Conservation (phyloP, 1,284 basidiomycete genomes). For the Boletus semigastroideus region DNA sequence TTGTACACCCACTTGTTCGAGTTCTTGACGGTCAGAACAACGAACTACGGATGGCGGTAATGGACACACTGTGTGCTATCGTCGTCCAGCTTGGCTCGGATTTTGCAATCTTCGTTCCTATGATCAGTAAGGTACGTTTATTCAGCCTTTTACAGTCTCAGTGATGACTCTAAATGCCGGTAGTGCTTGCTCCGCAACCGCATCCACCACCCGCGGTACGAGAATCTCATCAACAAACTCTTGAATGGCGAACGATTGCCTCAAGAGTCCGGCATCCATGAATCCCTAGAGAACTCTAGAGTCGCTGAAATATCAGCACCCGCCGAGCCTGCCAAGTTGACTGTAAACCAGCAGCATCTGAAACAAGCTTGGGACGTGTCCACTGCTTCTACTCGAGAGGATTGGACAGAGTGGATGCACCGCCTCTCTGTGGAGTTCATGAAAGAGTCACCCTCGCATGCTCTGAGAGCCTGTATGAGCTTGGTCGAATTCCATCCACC, state of each 20-base stretch:
- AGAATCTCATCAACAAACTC: slow-evolving; percentile 85
- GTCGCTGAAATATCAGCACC: slow-evolving; percentile 72
- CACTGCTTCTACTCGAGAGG: slow-evolving; percentile 76
- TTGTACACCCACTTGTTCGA: slow-evolving; percentile 93
- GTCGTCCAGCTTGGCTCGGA: slow-evolving; percentile 94
- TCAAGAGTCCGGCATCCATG: slow-evolving; percentile 64
- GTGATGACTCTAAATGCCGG: slow-evolving; percentile 3
- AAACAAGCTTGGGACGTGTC: slow-evolving; percentile 97
- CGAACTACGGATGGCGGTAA: slow-evolving; percentile 83
- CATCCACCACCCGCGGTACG: slow-evolving; percentile 86
- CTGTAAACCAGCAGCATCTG: slow-evolving; percentile 96
- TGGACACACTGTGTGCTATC: slow-evolving; percentile 93
- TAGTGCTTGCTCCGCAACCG: slow-evolving; percentile 79
- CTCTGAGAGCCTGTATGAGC: slow-evolving; percentile 92
- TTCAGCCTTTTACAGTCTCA: slow-evolving; percentile 3
- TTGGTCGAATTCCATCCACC: slow-evolving; percentile 92
- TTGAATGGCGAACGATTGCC: slow-evolving; percentile 92
- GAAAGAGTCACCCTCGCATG: slow-evolving; percentile 98
- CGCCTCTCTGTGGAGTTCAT: slow-evolving; percentile 94
- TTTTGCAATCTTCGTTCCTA: slow-evolving; percentile 96
- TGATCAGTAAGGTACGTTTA: slow-evolving; percentile 83
- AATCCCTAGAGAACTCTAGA: slow-evolving; percentile 63
- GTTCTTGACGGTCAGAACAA: slow-evolving; percentile 80
- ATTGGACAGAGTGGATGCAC: slow-evolving; percentile 98
- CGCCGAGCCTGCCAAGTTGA: slow-evolving; percentile 84